Base-by-base conservation (phyloP, 2,329 filamentous ascomycete species). In the Fusarium sp. region DNA sequence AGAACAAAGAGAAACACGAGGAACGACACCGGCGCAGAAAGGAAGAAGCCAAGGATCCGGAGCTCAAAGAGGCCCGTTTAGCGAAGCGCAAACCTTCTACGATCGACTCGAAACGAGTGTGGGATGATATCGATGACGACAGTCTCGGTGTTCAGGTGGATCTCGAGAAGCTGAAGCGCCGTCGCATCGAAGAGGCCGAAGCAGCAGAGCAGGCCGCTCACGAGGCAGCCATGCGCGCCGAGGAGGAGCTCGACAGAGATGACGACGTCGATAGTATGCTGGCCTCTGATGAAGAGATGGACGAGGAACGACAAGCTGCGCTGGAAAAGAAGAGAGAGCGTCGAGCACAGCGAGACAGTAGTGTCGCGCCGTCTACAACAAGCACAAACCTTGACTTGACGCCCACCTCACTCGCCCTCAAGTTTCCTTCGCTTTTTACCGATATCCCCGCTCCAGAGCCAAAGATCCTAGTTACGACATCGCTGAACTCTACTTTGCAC, bases 391-490 rank as follows among this genome's bases (percentile, higher is more conserved):
- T 91, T 67, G 89, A 91, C 73, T 81, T 90, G 49, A 89, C 89
- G 11, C 89, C 89, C 3, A 82, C 87, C 29, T 87, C 87, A 10
- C 82, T 91, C 40, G 82, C 87, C 16, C 81, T 85, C 71, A 89
- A 90, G 76, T 91, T 91, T 74, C 88, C 89, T 29, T 84, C 85
- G 2, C 85, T 91, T 38, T 91, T 91, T 76, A 84, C 83, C 65
- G 88, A 90, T 52, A 79, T 86, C 73, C 88, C 85, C 34, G 88
- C 85, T 50, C 87, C 84, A 59, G 81, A 82, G 63, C 95, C 96
- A 54, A 97, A 98, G 81, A 90, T 98, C 70, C 90, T 99, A 42
- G 88, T 99, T 77, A 99, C 96, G 1, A 98, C 96, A 10, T 92
- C 90, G 15, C 86, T 98, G 76, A 95, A 97, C 83, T 94, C 92